Base-by-base conservation (phyloP, 2,329 filamentous ascomycete species). In the Venturiaceae sp. region DNA sequence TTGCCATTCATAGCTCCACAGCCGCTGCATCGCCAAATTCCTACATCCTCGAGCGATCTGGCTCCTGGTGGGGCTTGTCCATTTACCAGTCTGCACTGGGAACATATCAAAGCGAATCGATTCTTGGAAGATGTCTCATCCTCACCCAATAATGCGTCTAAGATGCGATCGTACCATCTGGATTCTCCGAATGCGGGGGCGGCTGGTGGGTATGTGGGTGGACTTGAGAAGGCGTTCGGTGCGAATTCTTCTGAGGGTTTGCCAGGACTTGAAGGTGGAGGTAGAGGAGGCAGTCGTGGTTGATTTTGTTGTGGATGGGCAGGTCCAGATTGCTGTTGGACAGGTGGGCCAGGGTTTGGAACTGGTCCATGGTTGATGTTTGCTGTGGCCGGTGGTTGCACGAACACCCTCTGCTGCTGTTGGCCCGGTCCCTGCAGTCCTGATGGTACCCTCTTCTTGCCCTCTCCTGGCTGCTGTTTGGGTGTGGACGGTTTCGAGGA, bases 91-190 rank as follows among this genome's bases (percentile, higher is more conserved):
- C 90, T 81, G 70, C 94, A 99, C 39, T 81, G 78, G 33, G 77
- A 72, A 73, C 94, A 99, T 58, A 99, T 90, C 63, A 99, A 77
- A 7, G 85, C 92, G 60, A 96, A 83, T 19, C 94, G 85, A 71
- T 97, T 97, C 75, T 91, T 95, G 2, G 92, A 83, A 13, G 88
- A 85, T 4, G 89, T 95, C 73, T 99, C 94, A 67, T 99, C 94
- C 68, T 99, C 94, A 54, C 94, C 94, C 0, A 99, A 81, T 28
- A 99, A 83, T 0, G 95, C 83, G 67, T 99, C 94, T 59, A 99
- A 78, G 57, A 99, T 85, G 58, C 92, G 84, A 70, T 99, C 94
- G 72, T 97, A 99, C 94, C 94, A 99, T 68, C 88, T 85, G 16
- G 84, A 76, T 63, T 71, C n/a, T 72, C 68, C 28, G 65, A 63